Conservation (phyloP, 1,139 yeast species). For the Debaryomyces nepalensis region DNA sequence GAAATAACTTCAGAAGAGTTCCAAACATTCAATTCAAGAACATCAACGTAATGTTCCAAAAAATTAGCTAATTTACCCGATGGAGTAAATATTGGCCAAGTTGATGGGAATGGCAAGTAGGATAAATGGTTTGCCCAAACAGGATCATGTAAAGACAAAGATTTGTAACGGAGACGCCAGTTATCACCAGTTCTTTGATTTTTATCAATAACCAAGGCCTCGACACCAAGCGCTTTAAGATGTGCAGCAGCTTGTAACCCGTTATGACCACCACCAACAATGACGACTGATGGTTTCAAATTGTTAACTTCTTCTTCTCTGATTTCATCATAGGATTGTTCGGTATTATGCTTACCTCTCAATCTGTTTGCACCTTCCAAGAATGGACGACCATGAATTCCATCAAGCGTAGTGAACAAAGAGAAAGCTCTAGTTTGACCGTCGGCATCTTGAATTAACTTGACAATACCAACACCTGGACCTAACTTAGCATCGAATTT, state of each 20-base stretch:
- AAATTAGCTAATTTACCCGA: conserved; percentile 47
- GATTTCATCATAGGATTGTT: conserved; percentile 9
- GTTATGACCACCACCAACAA: conserved; percentile 48
- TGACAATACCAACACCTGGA: conserved; percentile 8
- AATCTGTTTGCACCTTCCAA: conserved; percentile 10
- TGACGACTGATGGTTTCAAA: conserved; percentile 7
- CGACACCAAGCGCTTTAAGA: conserved; percentile 41
- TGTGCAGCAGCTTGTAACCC: conserved; percentile 47
- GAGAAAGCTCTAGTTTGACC: conserved; percentile 7
- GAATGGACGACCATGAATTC: conserved; percentile 9
- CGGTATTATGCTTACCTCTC: conserved; percentile 8
- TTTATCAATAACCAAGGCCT: conserved; percentile 39
- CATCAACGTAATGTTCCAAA: conserved; percentile 41
- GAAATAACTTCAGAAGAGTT: conserved; percentile 16
- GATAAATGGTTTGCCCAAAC: conserved; percentile 46
- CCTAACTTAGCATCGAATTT: conserved; percentile 9
- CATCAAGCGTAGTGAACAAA: conserved; percentile 9
- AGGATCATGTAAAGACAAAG: conserved; percentile 48
- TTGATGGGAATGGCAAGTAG: conserved; percentile 39
- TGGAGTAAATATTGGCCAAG: conserved; percentile 48
- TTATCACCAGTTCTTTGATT: conserved; percentile 44
- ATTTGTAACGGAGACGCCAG: conserved; percentile 48
- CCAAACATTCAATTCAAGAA: conserved; percentile 44
- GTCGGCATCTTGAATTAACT: conserved; percentile 7
- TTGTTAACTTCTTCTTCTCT: conserved; percentile 9